Conservation (phyloP, 495 filamentous ascomycete species). For the Viridothelium virens region DNA sequence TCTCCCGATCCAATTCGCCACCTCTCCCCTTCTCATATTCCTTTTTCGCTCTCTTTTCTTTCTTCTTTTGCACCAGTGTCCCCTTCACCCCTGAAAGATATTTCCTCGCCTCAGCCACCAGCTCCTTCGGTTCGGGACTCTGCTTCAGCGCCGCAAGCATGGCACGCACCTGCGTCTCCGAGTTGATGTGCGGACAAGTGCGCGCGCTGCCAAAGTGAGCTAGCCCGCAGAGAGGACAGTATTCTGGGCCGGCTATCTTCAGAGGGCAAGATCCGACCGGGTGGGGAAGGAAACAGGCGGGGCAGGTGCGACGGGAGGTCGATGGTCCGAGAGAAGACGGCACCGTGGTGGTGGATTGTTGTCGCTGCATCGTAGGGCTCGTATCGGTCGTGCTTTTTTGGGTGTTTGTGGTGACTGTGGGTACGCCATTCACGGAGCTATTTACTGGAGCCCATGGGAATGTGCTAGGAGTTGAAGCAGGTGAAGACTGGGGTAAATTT, state of each 20-base stretch:
- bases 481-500: not conserved
- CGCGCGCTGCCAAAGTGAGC: conserved; percentile 53
- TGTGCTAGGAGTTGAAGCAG: not conserved
- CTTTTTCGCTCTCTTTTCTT: conserved; percentile 28
- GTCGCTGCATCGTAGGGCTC: conserved; percentile 3
- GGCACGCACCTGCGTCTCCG: conserved; percentile 46
- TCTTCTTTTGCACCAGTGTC: conserved; percentile 42
- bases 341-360: not conserved
- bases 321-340: conserved; percentile 14
- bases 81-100: conserved; percentile 52
- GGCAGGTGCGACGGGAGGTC: conserved; percentile 34
- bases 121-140: conserved; percentile 47
- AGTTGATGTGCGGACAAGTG: conserved; percentile 54
- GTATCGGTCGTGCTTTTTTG: not conserved
- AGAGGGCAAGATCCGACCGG: conserved; percentile 51
- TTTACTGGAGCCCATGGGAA: not conserved
- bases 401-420: not conserved
- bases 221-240: conserved; percentile 59
- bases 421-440: not conserved
- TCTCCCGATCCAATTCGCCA: not conserved
- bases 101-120: conserved; percentile 46
- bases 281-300: conserved; percentile 49
- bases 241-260: conserved; percentile 52
- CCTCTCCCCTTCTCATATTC: conserved; percentile 14
- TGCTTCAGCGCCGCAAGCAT: conserved; percentile 55